Conservation (phyloP, 192 early-diverging fungal species). For the Podila minutissima region DNA sequence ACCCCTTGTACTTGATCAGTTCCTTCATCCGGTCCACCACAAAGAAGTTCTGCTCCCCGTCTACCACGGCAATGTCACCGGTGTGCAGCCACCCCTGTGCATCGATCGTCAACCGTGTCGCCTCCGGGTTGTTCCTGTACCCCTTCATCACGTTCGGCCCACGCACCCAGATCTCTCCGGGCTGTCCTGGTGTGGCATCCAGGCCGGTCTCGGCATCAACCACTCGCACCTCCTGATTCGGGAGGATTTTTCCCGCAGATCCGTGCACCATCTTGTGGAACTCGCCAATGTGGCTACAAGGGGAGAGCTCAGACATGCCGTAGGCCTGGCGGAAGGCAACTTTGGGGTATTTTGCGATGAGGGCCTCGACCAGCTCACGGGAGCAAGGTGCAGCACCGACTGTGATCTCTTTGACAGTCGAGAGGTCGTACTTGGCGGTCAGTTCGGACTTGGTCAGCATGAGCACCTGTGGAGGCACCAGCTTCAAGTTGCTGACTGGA, state of each 20-base stretch:
- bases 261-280: conserved; percentile 45
- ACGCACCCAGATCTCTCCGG: conserved; percentile 87
- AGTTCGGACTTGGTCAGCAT: conserved; percentile 70
- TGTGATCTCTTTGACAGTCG: conserved; percentile 56
- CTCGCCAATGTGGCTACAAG: conserved; percentile 53
- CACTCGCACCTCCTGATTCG: conserved; percentile 78
- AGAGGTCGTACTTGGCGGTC: conserved; percentile 70
- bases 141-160: conserved; percentile 91
- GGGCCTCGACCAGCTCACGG: conserved; percentile 51
- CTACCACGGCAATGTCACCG: conserved; percentile 80
- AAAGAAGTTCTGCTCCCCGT: conserved; percentile 70
- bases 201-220: conserved; percentile 71
- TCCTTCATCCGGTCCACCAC: conserved; percentile 87
- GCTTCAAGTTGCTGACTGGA: conserved; percentile 29
- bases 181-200: conserved; percentile 53
- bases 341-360: conserved; percentile 34
- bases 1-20: conserved; percentile 92
- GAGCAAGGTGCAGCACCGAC: conserved; percentile 77
- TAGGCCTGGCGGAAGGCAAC: conserved; percentile 68
- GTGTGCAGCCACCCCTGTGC: conserved; percentile 83
- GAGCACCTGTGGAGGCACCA: conserved; percentile 78
- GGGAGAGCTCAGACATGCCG: conserved; percentile 76
- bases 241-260: conserved; percentile 76
- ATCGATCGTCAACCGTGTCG: conserved; percentile 76
- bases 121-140: conserved; percentile 83